Evolutionary conservation across 2,329 filamentous ascomycete genomes (phyloP), one percentile per base, ranked within the genome.

Genomic region (Alternaria tenuissima): DNA sequence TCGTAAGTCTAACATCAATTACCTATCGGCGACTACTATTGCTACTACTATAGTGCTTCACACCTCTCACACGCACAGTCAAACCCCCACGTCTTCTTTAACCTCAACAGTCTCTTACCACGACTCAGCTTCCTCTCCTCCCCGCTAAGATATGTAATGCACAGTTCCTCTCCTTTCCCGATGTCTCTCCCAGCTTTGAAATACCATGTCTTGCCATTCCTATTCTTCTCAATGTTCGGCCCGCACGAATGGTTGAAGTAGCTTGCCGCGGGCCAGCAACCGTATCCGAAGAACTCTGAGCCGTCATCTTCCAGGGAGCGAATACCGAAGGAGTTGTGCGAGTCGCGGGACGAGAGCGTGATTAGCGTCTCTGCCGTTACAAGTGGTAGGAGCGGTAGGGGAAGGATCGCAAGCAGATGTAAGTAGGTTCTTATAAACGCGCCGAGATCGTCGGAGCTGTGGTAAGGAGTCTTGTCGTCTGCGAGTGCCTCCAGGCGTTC

Each of bases 221-320:
- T 70, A 41, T 63, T 69, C 75, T 84, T 84, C 44, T 67, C 69
- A 2, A 84, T 62, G 43, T 81, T 84, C 24, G 81, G 81, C 16
- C 52, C 68, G 65, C 82, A 84, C 5, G 76, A 79, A 62, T 84
- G 82, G 52, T 84, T 84, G 73, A 83, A 84, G 68, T 82, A 84
- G 61, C 78, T 81, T 1, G 82, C 81, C 5, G 70, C 69, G 0
- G 81, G 79, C 77, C 81, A 84, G 34, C 83, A 76, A 0, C 78
- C 81, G 49, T 81, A 84, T 16, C 82, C 82, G 61, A 84, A 80
- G 66, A 83, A 83, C 66, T 84, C 82, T 8, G 78, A 77, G 8
- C 80, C 80, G 36, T 81, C 81, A 51, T 82, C 81, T 52, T 79
- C 79, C 4, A 80, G 74, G 11, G 72, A 76, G 7, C 79, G 78